Evolutionary conservation across 495 filamentous ascomycete genomes (phyloP), one percentile per base, ranked within the genome.

Genomic region (Penicillium longicatenatum): DNA sequence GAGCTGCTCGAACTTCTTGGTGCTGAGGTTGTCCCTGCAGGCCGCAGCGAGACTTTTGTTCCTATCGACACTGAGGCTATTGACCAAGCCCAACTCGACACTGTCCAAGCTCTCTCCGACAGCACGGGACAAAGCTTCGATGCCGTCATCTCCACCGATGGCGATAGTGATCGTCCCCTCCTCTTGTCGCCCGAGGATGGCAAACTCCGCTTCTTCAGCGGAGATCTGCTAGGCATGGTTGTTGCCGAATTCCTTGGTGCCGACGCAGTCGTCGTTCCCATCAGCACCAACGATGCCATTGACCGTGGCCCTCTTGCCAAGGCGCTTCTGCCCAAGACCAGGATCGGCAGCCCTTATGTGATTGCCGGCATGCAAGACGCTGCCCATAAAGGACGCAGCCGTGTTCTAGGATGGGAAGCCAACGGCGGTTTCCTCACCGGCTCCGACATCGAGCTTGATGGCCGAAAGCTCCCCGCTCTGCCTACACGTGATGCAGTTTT

Each of bases 1-100:
- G 60, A 67, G 17, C 39, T 70, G 10, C 44, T 65, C n/a, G 24
- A 65, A 29, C 47, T 57, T 16, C 50, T 70, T 12, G 67, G 64
- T 2, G 67, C 67, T 2, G 52, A 61, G 24, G 67, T 67, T 14
- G 49, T 49, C 31, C 56, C 67, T 16, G 57, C 54, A 5, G 67
- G 67, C 3, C 64, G 64, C 39, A 70, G 67, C 35, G 64, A 70
- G 16, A 67, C 59, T 7, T 70, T 70, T 26, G 59, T 70, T 9
- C 67, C 67, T 4, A 70, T 67, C 44, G 67, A 70, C 31, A 70
- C 67, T 1, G 67, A 70, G 50, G 67, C 67, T n/a, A 70, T 70
- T 30, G 67, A 67, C 35, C 57, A 67, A 17, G 61, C 64, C 12
- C 64, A 67, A 21, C 61, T 70, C 9, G 55, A 62, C 48, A 63